Evolutionary conservation across 352 stramenopile species (phyloP).

Genomic region (Globisporangium polare): DNA sequence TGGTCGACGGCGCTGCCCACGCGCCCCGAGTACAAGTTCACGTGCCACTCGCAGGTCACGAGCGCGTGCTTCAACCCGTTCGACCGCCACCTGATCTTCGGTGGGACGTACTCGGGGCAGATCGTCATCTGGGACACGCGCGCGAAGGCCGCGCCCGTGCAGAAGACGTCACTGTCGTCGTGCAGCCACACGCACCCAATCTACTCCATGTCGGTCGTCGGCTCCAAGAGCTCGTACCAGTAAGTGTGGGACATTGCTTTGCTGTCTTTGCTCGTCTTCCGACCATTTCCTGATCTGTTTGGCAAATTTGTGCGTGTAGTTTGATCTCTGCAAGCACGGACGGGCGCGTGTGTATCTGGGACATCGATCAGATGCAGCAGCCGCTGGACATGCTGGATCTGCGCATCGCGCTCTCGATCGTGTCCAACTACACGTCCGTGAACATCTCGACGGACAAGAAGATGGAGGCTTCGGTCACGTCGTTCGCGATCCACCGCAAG

Average conservation of each 20-base stretch:
- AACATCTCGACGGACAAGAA: conserved; percentile 75
- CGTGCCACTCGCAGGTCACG: conserved; percentile 82
- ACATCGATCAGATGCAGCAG: conserved; percentile 81
- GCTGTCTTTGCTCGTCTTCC: background rate
- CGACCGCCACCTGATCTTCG: conserved; percentile 81
- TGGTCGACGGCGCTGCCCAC: conserved; percentile 83
- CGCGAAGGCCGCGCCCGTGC: conserved; percentile 73
- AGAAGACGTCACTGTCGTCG: conserved; percentile 79
- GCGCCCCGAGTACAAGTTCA: conserved; percentile 84
- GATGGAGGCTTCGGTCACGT: conserved; percentile 82
- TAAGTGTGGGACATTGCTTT: conserved; percentile 25
- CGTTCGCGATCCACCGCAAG: conserved; percentile 76
- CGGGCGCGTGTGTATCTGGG: conserved; percentile 82
- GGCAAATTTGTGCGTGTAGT: conserved; percentile 22
- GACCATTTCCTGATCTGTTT: background rate
- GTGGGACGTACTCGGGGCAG: conserved; percentile 83
- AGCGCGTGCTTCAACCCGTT: conserved; percentile 87
- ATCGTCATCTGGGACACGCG: conserved; percentile 87
- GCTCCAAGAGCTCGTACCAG: conserved; percentile 79
- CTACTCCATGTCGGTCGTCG: conserved; percentile 81
- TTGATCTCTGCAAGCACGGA: conserved; percentile 86
- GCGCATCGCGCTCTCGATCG: conserved; percentile 71
- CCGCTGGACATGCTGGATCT: conserved; percentile 82
- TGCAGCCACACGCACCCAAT: conserved; percentile 86
- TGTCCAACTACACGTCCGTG: conserved; percentile 66